phyloP scores from a whole-genome alignment of 148 eudicot genomes.

The Chenopodium album region DNA sequence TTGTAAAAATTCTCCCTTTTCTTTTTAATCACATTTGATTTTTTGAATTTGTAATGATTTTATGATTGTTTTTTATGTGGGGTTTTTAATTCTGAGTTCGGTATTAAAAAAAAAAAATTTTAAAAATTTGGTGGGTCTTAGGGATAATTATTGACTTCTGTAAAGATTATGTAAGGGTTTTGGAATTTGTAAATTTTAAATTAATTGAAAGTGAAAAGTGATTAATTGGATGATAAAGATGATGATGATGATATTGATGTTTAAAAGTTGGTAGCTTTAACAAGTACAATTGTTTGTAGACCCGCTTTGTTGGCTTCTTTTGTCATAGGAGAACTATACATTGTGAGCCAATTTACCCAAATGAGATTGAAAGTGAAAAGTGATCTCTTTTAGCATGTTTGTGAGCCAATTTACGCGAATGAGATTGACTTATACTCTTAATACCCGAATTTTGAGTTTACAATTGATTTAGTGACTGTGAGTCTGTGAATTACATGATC shows the following conservation, averaged over 20 bases:
- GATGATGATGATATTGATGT: conserved; percentile 10
- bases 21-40: not conserved
- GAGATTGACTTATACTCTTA: not conserved
- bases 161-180: not conserved
- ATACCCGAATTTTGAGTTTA: not conserved
- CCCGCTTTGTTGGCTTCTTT: conserved; percentile 1
- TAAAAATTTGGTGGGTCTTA: conserved; percentile 10
- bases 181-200: not conserved
- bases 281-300: not conserved
- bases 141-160: not conserved
- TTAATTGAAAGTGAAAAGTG: not conserved
- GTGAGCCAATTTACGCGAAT: not conserved
- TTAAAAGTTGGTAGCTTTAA: not conserved
- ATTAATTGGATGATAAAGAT: conserved; percentile 2
- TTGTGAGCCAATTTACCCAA: not conserved
- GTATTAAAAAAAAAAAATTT: too few species aligned
- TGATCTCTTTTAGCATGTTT: not conserved
- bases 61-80: not conserved
- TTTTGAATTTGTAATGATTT: not conserved
- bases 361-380: too few species aligned
- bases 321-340: not conserved
- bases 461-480: not conserved
- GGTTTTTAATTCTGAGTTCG: not conserved
- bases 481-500: too few species aligned
- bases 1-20: conserved; percentile 21